phyloP scores from a whole-genome alignment of 129 eudicot species.

The Mikania micrantha region DNA sequence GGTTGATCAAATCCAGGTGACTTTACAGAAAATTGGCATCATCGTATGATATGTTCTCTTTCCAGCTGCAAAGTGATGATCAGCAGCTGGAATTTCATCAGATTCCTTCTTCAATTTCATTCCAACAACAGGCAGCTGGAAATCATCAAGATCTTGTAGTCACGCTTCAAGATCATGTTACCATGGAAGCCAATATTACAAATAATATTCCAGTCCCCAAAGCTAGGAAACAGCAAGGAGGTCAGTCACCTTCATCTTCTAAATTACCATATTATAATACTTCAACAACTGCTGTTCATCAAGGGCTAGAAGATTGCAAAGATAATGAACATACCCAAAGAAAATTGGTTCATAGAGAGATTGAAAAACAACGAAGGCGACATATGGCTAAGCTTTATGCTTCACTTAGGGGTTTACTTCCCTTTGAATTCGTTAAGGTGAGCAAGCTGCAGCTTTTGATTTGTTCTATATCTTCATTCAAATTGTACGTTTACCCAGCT shows the following conservation, averaged over 20 bases:
- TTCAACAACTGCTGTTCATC: conserved; percentile 10
- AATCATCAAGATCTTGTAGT: conserved; percentile 31
- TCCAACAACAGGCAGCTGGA: conserved; percentile 20
- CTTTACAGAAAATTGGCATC: conserved; percentile 11
- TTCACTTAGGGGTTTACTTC: conserved; percentile 65
- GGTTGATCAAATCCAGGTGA: conserved; percentile 30
- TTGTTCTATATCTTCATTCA: not conserved
- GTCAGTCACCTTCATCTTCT: conserved; percentile 16
- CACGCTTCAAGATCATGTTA: conserved; percentile 17
- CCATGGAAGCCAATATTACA: conserved; percentile 9
- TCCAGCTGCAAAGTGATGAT: conserved; percentile 42
- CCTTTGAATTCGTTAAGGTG: conserved; percentile 63
- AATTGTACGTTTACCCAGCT: not conserved
- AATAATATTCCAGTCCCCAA: conserved; percentile 3
- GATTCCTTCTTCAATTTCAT: conserved; percentile 23
- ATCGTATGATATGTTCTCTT: conserved; percentile 31
- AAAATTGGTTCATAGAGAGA: conserved; percentile 45
- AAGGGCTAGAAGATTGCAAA: not conserved
- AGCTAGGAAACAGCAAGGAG: conserved; percentile 18
- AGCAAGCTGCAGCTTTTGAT: no score
- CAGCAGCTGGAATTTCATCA: conserved; percentile 28
- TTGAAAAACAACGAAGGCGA: conserved; percentile 60
- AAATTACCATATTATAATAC: conserved; percentile 27
- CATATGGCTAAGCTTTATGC: conserved; percentile 64
- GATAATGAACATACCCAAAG: conserved; percentile 23